Evolutionary conservation across 495 filamentous ascomycete genomes (phyloP).

Genomic region (Staphylotrichum tortipilum): DNA sequence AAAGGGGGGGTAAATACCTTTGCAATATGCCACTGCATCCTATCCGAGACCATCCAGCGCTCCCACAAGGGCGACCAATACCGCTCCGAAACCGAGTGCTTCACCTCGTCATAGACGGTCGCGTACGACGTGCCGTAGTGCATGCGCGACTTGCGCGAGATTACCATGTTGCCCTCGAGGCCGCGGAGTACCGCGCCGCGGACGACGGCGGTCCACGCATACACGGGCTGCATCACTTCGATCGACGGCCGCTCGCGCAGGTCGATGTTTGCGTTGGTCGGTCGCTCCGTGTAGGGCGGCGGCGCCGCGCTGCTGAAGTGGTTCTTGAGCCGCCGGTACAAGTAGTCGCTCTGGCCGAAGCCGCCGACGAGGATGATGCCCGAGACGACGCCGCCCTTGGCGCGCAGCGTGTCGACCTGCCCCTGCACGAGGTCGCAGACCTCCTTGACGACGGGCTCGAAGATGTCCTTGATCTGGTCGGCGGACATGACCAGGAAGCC

Average conservation of each 20-base stretch:
- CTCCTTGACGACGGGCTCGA: slow-evolving; percentile 57
- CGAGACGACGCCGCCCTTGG: slow-evolving; percentile 55
- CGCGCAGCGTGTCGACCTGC: slow-evolving; percentile 51
- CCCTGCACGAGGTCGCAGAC: slow-evolving; percentile 53
- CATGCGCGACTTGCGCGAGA: slow-evolving; percentile 55
- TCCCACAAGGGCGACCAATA: slow-evolving; percentile 75
- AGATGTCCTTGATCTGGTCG: slow-evolving; percentile 52
- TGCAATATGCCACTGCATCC: slow-evolving; percentile 74
- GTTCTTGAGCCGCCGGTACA: slow-evolving; percentile 54
- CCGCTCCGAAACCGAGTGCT: slow-evolving; percentile 55
- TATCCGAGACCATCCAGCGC: slow-evolving; percentile 69
- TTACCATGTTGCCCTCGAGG: slow-evolving; percentile 63
- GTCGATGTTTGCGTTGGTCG: slow-evolving; percentile 43
- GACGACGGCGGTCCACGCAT: slow-evolving; percentile 72
- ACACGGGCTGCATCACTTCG: slow-evolving; percentile 68
- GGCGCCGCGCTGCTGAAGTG: slow-evolving; percentile 58
- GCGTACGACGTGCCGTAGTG: slow-evolving; percentile 75
- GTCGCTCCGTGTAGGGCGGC: slow-evolving; percentile 57
- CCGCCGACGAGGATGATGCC: slow-evolving; percentile 62
- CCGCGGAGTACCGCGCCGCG: slow-evolving; percentile 58
- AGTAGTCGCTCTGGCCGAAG: slow-evolving; percentile 60
- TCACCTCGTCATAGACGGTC: slow-evolving; percentile 62
- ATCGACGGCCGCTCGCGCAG: slow-evolving; percentile 39
- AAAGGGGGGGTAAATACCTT: slow-evolving; percentile 40
- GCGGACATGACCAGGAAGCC: slow-evolving; percentile 57